These are phyloP conservation scores for Tetrapisispora phaffii DNA, from an alignment of 805 yeast genomes.

Conservation along the genomic window DNA sequence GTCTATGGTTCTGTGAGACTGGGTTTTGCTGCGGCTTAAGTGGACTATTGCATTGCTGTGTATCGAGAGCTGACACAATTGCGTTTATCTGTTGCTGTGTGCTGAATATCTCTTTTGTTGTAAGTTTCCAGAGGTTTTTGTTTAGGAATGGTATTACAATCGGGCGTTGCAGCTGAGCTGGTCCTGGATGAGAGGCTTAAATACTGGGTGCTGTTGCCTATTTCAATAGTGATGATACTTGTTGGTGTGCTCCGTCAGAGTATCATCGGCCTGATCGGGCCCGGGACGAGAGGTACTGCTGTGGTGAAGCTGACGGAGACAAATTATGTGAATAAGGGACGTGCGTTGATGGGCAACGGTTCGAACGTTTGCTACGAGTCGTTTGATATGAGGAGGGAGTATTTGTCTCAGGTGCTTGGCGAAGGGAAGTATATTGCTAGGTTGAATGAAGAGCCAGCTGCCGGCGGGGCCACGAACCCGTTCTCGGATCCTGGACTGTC, in stretches of 20 bases:
- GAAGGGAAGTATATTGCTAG: slow-evolving; percentile 46
- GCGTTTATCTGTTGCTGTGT: too few relatives aligned
- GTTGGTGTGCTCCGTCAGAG: slow-evolving; percentile 73
- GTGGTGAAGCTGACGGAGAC: slow-evolving; percentile 47
- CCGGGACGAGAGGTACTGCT: slow-evolving; percentile 46
- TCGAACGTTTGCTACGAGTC: slow-evolving; percentile 43
- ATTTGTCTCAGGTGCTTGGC: slow-evolving; percentile 39
- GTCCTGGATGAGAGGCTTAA: slow-evolving; percentile 72
- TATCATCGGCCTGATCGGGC: slow-evolving; percentile 49
- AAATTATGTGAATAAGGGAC: slow-evolving; percentile 52
- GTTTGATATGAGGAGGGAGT: slow-evolving; percentile 43
- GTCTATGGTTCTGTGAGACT: too few relatives aligned
- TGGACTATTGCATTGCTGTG: not conserved
- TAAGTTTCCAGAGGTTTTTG: too few relatives aligned
- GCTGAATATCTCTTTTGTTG: too few relatives aligned
- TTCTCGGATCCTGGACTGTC: slow-evolving; percentile 60
- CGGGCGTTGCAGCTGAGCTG: slow-evolving; percentile 38
- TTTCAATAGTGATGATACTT: slow-evolving; percentile 78
- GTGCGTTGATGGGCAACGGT: slow-evolving; percentile 46
- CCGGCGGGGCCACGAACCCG: slow-evolving; percentile 39
- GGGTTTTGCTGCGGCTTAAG: not conserved
- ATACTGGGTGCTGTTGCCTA: slow-evolving; percentile 87
- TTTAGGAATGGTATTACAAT: not conserved
- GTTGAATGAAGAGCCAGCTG: slow-evolving; percentile 33
- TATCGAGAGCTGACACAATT: not conserved